Conservation (phyloP, 176 grass and related monocot species). For the Triticum turgidum region DNA sequence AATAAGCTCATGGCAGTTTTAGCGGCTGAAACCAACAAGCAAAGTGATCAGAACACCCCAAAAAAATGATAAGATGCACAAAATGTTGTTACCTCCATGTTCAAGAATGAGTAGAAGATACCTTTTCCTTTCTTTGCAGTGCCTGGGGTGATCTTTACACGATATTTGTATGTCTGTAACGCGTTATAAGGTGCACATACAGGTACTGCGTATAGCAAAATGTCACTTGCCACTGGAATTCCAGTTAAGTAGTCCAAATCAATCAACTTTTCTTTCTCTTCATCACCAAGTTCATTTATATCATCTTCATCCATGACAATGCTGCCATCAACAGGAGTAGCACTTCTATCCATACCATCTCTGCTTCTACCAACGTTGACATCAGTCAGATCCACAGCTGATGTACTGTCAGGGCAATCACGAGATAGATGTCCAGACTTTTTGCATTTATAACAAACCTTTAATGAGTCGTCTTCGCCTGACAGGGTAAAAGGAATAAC, state of each 20-base stretch:
- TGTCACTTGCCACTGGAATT: slow-evolving; percentile 73
- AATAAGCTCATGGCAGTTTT: slow-evolving; percentile 95
- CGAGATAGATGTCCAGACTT: slow-evolving; percentile 86
- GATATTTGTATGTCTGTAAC: slow-evolving; percentile 94
- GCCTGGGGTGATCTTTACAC: slow-evolving; percentile 93
- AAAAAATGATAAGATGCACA: background rate
- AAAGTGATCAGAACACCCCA: slow-evolving; percentile 9
- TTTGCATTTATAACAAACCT: slow-evolving; percentile 98
- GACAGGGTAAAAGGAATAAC: slow-evolving; percentile 15
- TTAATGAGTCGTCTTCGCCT: slow-evolving; percentile 67
- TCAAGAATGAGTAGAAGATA: slow-evolving; percentile 8
- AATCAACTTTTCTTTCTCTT: slow-evolving; percentile 83
- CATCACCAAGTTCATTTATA: slow-evolving; percentile 68
- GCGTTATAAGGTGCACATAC: slow-evolving; percentile 89
- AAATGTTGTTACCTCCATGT: background rate
- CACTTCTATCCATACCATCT: slow-evolving; percentile 29
- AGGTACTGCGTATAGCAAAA: slow-evolving; percentile 92
- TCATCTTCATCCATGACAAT: slow-evolving; percentile 59
- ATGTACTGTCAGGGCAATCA: slow-evolving; percentile 78
- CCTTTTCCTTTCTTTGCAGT: slow-evolving; percentile 98
- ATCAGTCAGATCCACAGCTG: slow-evolving; percentile 33
- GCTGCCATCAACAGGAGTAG: slow-evolving; percentile 29
- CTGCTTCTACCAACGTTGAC: slow-evolving; percentile 31
- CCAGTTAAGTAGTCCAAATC: slow-evolving; percentile 94
- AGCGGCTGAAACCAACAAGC: slow-evolving; percentile 58